Conservation (phyloP, 2,329 filamentous ascomycete genomes). For the Cytospora mali region DNA sequence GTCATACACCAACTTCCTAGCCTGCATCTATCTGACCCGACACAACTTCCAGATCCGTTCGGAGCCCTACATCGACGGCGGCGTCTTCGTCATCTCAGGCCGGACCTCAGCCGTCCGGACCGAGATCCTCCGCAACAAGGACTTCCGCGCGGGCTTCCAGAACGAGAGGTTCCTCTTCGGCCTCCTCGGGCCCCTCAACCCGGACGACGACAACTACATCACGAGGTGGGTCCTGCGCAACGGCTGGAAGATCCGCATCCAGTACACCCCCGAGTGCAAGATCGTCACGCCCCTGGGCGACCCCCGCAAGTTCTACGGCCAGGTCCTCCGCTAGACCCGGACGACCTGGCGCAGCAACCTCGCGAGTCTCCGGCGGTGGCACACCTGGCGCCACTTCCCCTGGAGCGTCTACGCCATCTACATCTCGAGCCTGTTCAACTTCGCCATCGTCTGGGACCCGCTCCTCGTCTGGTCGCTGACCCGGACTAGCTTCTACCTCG, state of each 20-base stretch:
- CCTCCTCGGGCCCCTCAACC: conserved; percentile 47
- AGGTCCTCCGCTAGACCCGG: conserved; percentile 60
- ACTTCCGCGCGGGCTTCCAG: conserved; percentile 48
- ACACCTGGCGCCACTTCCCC: conserved; percentile 46
- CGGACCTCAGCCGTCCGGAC: conserved; percentile 57
- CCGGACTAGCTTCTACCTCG: conserved; percentile 24
- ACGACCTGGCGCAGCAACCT: conserved; percentile 61
- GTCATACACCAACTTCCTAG: conserved; percentile 57
- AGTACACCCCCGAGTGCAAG: conserved; percentile 50
- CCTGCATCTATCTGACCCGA: conserved; percentile 60
- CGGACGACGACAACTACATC: conserved; percentile 65
- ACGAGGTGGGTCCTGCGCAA: conserved; percentile 55
- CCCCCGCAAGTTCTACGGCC: conserved; percentile 51
- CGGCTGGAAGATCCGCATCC: conserved; percentile 57
- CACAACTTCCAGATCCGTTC: conserved; percentile 64
- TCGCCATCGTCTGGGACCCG: conserved; percentile 56
- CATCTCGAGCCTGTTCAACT: conserved; percentile 55
- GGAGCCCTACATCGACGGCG: conserved; percentile 59
- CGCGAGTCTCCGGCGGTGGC: conserved; percentile 46
- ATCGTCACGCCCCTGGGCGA: conserved; percentile 57
- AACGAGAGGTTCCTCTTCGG: conserved; percentile 55
- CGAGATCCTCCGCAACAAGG: conserved; percentile 46
- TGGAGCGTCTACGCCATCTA: conserved; percentile 62
- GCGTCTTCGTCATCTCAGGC: conserved; percentile 59
- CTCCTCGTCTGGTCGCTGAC: conserved; percentile 41